These are phyloP conservation scores for Phytophthora colocasiae DNA, from an alignment of 352 stramenopile species.

Conservation along the genomic window DNA sequence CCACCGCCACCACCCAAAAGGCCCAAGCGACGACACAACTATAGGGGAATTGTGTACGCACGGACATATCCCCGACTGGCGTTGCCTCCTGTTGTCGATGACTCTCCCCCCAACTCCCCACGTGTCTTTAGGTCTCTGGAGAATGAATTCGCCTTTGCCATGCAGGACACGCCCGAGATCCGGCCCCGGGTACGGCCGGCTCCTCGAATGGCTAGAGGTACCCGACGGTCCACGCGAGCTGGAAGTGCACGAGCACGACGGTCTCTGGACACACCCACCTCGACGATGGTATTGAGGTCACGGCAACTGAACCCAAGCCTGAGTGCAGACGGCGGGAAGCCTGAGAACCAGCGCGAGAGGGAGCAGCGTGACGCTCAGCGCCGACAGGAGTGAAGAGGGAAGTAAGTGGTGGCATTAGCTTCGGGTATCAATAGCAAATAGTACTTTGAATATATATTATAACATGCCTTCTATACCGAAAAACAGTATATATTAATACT, in stretches of 20 bases:
- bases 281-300: conserved; percentile 68
- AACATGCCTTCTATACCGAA: too few species aligned
- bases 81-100: conserved; percentile 45
- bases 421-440: too few species aligned
- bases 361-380: conserved; percentile 51
- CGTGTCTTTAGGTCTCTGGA: conserved; percentile 71
- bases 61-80: conserved; percentile 42
- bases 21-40: conserved; percentile 36
- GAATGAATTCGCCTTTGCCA: conserved; percentile 67
- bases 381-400: conserved; percentile 32
- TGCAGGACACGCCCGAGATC: conserved; percentile 63
- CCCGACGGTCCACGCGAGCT: conserved; percentile 45
- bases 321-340: conserved; percentile 34
- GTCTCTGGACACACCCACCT: conserved; percentile 58
- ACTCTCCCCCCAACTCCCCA: conserved; percentile 41
- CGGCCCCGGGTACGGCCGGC: conserved; percentile 49
- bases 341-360: conserved; percentile 49
- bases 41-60: conserved; percentile 36
- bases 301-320: conserved; percentile 59
- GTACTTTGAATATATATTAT: too few species aligned
- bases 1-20: conserved; percentile 61
- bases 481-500: too few species aligned
- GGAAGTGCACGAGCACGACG: conserved; percentile 39
- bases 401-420: not conserved
- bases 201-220: conserved; percentile 55